A percentile compares a stretch with the other conserved stretches of the same genome.
phyloP scores from a whole-genome alignment of 108 stramenopile genomes.

The Nitzschia sp. region DNA sequence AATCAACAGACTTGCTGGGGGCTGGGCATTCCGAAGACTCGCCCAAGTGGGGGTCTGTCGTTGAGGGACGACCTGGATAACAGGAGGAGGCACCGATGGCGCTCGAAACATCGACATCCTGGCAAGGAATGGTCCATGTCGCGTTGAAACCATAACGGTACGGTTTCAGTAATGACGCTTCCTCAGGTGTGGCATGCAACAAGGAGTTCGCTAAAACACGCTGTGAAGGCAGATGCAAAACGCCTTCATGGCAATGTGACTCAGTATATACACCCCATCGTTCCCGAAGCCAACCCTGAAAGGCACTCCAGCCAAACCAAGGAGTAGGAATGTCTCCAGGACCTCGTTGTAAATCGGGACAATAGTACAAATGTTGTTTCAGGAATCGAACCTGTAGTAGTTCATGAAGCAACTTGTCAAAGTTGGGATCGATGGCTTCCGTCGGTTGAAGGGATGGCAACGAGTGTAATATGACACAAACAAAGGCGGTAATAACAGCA shows the following conservation, averaged over 20 bases:
- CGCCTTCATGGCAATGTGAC: constrained; percentile 44
- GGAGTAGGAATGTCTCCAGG: neutral
- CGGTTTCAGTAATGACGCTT: constrained; percentile 13
- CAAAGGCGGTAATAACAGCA: constrained; percentile 38
- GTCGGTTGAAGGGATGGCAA: constrained; percentile 22
- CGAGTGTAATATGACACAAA: constrained; percentile 41
- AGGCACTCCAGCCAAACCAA: neutral
- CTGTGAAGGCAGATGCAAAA: constrained; percentile 48
- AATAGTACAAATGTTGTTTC: constrained; percentile 25
- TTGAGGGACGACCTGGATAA: no score
- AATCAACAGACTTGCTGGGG: neutral
- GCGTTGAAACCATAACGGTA: constrained; percentile 29
- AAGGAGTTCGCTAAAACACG: constrained; percentile 16
- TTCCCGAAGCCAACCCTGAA: neutral
- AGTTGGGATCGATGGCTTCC: constrained; percentile 18
- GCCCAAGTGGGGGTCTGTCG: no score
- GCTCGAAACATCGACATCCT: neutral
- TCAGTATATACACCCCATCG: constrained; percentile 10
- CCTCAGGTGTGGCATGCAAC: constrained; percentile 17
- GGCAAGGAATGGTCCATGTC: constrained; percentile 40
- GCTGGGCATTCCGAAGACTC: no score
- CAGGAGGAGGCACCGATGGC: neutral
- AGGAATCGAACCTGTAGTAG: constrained; percentile 24
- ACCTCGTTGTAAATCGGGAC: constrained; percentile 14
- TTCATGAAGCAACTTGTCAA: constrained; percentile 33